Percentiles rank a stretch among this genome's conserved stretches.
These are phyloP conservation scores for Wickerhamomyces rabaulensis DNA, from an alignment of 805 yeast species.

Conservation along the genomic window DNA sequence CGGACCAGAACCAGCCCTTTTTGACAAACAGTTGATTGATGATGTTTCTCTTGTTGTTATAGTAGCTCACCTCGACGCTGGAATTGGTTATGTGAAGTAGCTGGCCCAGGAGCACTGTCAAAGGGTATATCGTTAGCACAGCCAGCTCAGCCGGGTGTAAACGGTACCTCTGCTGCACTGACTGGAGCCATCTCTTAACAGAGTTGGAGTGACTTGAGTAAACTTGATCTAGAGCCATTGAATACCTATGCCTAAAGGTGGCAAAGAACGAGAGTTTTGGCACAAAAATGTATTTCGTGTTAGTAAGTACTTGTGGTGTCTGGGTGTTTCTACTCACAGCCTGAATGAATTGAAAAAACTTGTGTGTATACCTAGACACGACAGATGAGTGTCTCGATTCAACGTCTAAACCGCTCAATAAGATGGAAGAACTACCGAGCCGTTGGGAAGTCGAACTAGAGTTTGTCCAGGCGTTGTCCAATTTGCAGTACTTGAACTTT, in stretches of 20 bases:
- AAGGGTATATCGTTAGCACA: constrained; percentile 28
- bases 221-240: constrained; percentile 1
- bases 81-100: constrained; percentile 30
- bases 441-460: constrained; percentile 78
- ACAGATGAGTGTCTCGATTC: too few species aligned
- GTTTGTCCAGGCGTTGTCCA: constrained; percentile 89
- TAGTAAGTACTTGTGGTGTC: background rate
- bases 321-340: background rate
- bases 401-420: background rate
- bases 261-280: background rate
- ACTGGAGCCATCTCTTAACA: background rate
- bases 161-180: constrained; percentile 2
- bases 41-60: constrained; percentile 57
- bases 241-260: background rate
- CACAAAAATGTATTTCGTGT: background rate
- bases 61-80: constrained; percentile 18
- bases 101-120: constrained; percentile 47
- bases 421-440: constrained; percentile 42
- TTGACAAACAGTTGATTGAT: constrained; percentile 77
- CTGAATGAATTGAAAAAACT: too few species aligned
- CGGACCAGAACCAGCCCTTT: constrained; percentile 91
- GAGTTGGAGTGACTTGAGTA: constrained; percentile 6
- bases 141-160: constrained; percentile 10
- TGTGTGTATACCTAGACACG: too few species aligned
- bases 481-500: constrained; percentile 80